phyloP scores from a whole-genome alignment of 495 filamentous ascomycete genomes.

The Usnea hakonensis region DNA sequence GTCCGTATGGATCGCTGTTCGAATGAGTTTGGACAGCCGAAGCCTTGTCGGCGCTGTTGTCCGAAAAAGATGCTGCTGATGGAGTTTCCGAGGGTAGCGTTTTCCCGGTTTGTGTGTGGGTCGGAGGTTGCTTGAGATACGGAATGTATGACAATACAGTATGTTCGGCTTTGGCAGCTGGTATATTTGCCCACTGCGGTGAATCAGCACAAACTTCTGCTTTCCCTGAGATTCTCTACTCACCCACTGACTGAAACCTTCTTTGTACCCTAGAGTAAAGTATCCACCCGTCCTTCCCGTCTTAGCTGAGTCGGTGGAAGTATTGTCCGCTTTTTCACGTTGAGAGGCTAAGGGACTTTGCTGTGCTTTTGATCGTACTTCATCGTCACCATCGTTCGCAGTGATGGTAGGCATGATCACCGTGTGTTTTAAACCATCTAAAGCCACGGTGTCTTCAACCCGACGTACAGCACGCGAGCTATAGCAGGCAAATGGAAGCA shows the following conservation, averaged over 20 bases:
- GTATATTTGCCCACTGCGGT: conserved; percentile 71
- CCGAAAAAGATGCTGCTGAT: conserved; percentile 30
- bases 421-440: not conserved
- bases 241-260: conserved; percentile 89
- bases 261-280: conserved; percentile 87
- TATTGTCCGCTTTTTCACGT: conserved; percentile 33
- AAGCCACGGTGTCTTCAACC: too few relatives aligned
- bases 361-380: conserved; percentile 33
- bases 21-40: conserved; percentile 44
- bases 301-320: conserved; percentile 23
- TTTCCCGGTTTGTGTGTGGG: conserved; percentile 59
- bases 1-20: conserved; percentile 71
- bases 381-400: conserved; percentile 23
- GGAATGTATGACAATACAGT: conserved; percentile 83
- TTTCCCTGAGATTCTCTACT: not conserved
- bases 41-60: conserved; percentile 35
- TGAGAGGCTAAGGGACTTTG: conserved; percentile 47
- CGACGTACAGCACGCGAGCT: not conserved
- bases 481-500: not conserved
- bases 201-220: conserved; percentile 3
- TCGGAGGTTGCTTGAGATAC: conserved; percentile 67
- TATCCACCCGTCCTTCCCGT: conserved; percentile 34
- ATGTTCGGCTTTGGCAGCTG: conserved; percentile 80
- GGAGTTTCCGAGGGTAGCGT: conserved; percentile 33
- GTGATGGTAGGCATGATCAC: conserved; percentile 15